Base-by-base conservation (phyloP, 176 grass and related monocot genomes). In the Thinopyrum elongatum region DNA sequence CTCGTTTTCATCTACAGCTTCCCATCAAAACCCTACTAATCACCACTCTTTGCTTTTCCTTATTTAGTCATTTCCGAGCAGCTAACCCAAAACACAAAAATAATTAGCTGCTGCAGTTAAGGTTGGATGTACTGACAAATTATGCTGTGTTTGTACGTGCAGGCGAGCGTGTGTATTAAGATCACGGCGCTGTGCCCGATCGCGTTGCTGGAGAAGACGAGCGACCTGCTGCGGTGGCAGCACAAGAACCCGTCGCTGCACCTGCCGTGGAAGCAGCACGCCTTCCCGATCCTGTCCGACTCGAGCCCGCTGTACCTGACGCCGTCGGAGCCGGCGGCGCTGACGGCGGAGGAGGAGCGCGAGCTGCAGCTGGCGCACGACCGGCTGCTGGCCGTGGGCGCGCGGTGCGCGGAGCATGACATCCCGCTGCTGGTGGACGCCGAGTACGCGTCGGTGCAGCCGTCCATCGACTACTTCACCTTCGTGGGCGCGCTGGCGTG, bases 91-190 rank as follows among this genome's bases (percentile, higher is more conserved):
- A 34, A 55, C 1, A 22, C 25, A 36, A 15, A 26, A 12, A 55
- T 22, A 22, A 53, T 53, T 53, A 53, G 49, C 38, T 2, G 10
- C 8, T 41, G 38, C 38, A 41, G 6, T 41, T 41, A 41, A 41
- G 38, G 8, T 41, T 41, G 38, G 33, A 34, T 34, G 38, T 41
- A 10, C 6, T 41, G 46, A 49, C 46, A 5, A 16, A 19, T 47
- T 44, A 25, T 2, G 26, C 12, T 70, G 5, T 36, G 9, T 22
- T 25, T 68, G 26, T 15, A 8, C 22, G 30, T 81, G 44, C 90
- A 99, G 97, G 92, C 92, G n/a, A 99, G 89, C 73, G 87, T 99
- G 39, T 99, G 94, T 72, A 84, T 94, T 28, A 99, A 99, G 90
- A 99, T 99, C 67, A 96, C 92, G 1, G 97, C 97, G 60, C 85